Conservation (phyloP, 345 rosid species). For the Erysimum cheiranthoides region DNA sequence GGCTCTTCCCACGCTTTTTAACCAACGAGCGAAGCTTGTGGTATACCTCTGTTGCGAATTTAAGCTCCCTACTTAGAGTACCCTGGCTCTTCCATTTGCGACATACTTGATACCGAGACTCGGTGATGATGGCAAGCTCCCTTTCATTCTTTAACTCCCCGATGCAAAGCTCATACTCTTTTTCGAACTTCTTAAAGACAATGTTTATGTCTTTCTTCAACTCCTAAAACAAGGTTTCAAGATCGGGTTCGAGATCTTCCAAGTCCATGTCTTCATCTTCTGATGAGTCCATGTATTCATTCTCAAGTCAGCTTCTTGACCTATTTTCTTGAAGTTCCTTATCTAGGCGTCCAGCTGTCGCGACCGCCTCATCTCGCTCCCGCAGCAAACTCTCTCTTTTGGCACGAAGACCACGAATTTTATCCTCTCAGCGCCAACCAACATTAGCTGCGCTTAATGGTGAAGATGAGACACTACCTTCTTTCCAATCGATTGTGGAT, state of each 20-base stretch:
- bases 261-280: too few relatives aligned
- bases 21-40: neutral
- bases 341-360: neutral
- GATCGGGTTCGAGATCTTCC: neutral
- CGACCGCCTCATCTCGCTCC: neutral
- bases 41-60: neutral
- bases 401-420: neutral
- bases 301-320: neutral
- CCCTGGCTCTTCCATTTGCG: slow-evolving; percentile 1
- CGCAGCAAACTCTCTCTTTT: neutral
- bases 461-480: too few relatives aligned
- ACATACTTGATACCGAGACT: slow-evolving; percentile 5
- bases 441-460: too few relatives aligned
- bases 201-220: neutral
- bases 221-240: neutral
- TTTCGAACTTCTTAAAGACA: too few relatives aligned
- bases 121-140: neutral
- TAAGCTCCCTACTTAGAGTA: neutral
- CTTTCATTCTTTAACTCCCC: neutral
- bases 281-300: neutral
- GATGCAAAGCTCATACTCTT: too few relatives aligned
- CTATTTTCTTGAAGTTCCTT: neutral
- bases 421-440: too few relatives aligned
- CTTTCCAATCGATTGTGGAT: too few relatives aligned
- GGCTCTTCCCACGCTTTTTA: neutral